Base-by-base conservation (phyloP, 208 protist species). In the Acanthamoeba culbertsoni region DNA sequence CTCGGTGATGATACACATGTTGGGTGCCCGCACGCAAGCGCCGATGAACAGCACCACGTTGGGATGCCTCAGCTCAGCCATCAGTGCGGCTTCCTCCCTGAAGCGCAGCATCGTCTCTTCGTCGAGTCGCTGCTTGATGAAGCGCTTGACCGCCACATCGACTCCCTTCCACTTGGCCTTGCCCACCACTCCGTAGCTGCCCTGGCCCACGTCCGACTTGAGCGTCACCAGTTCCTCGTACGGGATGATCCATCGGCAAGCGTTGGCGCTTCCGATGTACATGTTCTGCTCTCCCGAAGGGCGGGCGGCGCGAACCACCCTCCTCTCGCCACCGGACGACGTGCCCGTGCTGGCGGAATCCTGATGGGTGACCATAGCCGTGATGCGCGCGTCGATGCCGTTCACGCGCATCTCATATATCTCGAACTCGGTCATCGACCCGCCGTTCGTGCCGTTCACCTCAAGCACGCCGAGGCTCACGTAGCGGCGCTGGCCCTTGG, bases 1-100 rank as follows among this genome's bases (percentile, higher is more conserved):
- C 86, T 91, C 86, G 26, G 86, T 77, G 20, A 91, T 31, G 33
- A 91, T 91, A 31, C 86, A 77, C 86, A 91, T 10, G 59, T 91
- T 91, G 31, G 40, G 51, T 12, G 12, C 14, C 40, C 86, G 7
- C 12, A 91, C 55, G 37, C 86, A 91, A 23, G 31, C 45, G 28
- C 86, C 86, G 20, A 91, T 31, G 42, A 86, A 55, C 20, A 55
- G 42, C 20, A 86, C 75, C 10, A 86, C n/a, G 45, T 86, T 86
- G 45, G 75, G 75, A n/a, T 86, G 75, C 20, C 28, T 7, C 37
- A 86, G 45, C 75, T 86, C 42, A 20, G 37, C 10, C 42, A 86
- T 23, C 12, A 86, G 16, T 7, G 20, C 75, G 20, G 48, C n/a
- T n/a, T 73, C 62, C 8, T 7, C 33, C 12, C 33, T 7, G 62